Base-by-base conservation (phyloP, 148 eudicot genomes). In the Tetragonia tetragonoides region DNA sequence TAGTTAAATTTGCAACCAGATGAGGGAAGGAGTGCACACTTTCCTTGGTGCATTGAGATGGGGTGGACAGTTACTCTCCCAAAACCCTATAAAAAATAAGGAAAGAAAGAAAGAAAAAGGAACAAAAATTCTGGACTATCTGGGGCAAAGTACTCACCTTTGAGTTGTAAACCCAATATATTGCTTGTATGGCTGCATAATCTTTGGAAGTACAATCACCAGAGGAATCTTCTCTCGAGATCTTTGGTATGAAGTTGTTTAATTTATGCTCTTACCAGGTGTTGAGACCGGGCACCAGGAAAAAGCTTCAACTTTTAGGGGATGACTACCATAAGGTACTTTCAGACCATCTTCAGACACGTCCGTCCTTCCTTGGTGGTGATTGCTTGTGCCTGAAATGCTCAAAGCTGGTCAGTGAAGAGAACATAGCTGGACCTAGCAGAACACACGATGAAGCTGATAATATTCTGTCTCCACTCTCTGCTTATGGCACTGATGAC, bases 351-450 rank as follows among this genome's bases (percentile, higher is more conserved):
- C 83, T 90, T 66, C 68, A 84, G 75, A 54, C 74, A 37, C 71
- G 84, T 66, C 94, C 94, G 34, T 72, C 85, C 37, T 87, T 84
- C 76, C 88, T 90, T 3, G 94, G 90, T 18, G 91, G 91, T 59
- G 81, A 83, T 8, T 90, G 91, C 81, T 72, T 81, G 3, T 90
- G 94, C 83, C 72, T 80, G 38, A 90, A 74, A 72, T 90, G 94
- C 65, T 63, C 81, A 57, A 68, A 72, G 20, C 16, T 17, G 23
- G 65, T 20, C 4, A 66, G 57, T 37, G 74, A 53, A 66, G 78
- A 64, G 47, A 59, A 42, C 44, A 28, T 69, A 62, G 78, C 42
- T 63, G 78, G 65, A 77, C 75, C 79, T 51, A 60, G 60, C 51
- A 39, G 44, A 49, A 37, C 40, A 51, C 42, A 41, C 20, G 10